Conservation (phyloP, 371 early-diverging fungal species). For the Saksenaea vasiformis region DNA sequence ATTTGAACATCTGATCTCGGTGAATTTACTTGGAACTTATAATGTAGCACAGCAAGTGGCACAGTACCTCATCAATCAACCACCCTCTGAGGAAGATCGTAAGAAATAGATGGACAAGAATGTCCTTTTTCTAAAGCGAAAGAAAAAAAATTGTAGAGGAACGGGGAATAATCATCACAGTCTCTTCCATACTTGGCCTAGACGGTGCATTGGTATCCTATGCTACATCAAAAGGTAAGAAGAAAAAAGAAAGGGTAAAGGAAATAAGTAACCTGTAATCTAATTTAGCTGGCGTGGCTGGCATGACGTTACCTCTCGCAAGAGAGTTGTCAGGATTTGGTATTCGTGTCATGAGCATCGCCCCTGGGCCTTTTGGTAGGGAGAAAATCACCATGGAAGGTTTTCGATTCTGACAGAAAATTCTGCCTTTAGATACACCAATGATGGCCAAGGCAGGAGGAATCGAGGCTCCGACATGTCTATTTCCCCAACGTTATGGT, state of each 20-base stretch:
- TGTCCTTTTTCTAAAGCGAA: neutral
- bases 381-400: neutral
- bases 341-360: constrained; percentile 60
- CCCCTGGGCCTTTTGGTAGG: constrained; percentile 62
- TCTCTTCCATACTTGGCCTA: constrained; percentile 55
- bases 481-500: constrained; percentile 55
- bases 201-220: constrained; percentile 55
- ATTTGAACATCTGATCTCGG: constrained; percentile 50
- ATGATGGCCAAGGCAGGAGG: constrained; percentile 12
- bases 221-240: constrained; percentile 61
- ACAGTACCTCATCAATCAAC: constrained; percentile 41
- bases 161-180: constrained; percentile 59
- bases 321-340: constrained; percentile 55
- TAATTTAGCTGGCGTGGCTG: constrained; percentile 51
- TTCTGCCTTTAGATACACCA: constrained; percentile 36
- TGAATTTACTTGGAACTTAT: constrained; percentile 61
- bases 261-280: neutral
- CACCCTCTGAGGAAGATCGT: constrained; percentile 43
- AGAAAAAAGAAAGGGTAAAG: neutral
- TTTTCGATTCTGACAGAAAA: neutral
- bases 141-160: constrained; percentile 36
- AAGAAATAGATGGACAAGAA: neutral
- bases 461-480: constrained; percentile 4
- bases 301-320: constrained; percentile 64
- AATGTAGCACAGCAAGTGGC: constrained; percentile 61